Conservation (phyloP, 768 basidiomycete species). For the Boletus reticuloceps region DNA sequence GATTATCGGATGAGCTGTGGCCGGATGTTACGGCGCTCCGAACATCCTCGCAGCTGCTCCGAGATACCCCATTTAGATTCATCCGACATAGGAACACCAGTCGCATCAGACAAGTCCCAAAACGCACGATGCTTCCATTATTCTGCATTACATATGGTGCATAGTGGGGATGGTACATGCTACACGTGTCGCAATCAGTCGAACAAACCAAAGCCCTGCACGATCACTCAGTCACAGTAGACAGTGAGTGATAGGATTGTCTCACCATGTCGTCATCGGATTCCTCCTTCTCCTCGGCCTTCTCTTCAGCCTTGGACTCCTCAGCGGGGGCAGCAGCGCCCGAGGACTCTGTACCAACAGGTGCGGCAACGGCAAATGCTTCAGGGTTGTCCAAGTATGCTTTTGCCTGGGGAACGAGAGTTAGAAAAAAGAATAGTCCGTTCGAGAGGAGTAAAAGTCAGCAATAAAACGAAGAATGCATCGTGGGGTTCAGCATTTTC, state of each 20-base stretch:
- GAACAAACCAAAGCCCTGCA: conserved; percentile 91
- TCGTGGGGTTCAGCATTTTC: conserved; percentile 78
- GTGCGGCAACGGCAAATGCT: conserved; percentile 86
- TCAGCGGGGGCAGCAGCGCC: conserved; percentile 57
- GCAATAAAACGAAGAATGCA: conserved; percentile 29
- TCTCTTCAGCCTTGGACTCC: conserved; percentile 62
- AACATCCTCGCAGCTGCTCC: conserved; percentile 3
- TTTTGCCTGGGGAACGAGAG: conserved; percentile 61
- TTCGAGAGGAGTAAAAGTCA: conserved; percentile 22
- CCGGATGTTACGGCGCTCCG: conserved; percentile 4
- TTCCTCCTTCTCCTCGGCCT: conserved; percentile 82
- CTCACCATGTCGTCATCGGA: conserved; percentile 88
- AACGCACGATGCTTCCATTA: conserved; percentile 13
- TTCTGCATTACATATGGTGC: conserved; percentile 26
- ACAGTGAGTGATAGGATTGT: not conserved
- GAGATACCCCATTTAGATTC: not conserved
- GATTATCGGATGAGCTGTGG: conserved; percentile 35
- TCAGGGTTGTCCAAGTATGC: conserved; percentile 97
- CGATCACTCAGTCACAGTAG: conserved; percentile 1
- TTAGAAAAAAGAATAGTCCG: conserved; percentile 3
- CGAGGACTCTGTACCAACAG: conserved; percentile 51
- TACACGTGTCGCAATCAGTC: conserved; percentile 46
- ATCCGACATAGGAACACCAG: no score
- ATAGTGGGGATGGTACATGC: conserved; percentile 15
- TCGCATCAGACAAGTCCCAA: not conserved